Evolutionary conservation across 2,329 filamentous ascomycete genomes (phyloP).

Genomic region (Ceratocystis variospora): DNA sequence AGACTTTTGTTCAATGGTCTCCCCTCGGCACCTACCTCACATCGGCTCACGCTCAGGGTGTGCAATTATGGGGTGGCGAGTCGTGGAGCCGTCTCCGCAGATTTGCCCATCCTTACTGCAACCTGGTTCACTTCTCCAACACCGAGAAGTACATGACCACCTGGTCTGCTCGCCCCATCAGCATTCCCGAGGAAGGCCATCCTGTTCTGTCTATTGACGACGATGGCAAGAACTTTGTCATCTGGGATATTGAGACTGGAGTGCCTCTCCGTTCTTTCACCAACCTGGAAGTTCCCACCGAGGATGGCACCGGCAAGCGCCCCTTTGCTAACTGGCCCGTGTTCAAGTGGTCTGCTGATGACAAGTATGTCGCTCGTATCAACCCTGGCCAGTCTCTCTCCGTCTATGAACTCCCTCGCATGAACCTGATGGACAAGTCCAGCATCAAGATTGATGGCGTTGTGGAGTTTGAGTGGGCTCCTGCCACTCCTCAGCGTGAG

Average conservation of each 20-base stretch:
- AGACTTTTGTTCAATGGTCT: conserved; percentile 96
- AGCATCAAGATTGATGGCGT: conserved; percentile 94
- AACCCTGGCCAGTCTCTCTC: conserved; percentile 79
- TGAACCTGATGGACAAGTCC: conserved; percentile 81
- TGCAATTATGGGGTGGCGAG: conserved; percentile 88
- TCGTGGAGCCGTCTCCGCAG: conserved; percentile 84
- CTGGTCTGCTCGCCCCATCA: conserved; percentile 89
- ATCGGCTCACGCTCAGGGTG: conserved; percentile 89
- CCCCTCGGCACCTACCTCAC: conserved; percentile 87
- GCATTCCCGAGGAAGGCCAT: conserved; percentile 77
- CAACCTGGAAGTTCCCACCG: conserved; percentile 63
- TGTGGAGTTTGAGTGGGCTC: conserved; percentile 96
- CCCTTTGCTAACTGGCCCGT: conserved; percentile 88
- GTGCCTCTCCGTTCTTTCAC: conserved; percentile 87
- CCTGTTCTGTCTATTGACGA: conserved; percentile 77
- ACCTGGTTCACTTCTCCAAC: conserved; percentile 91
- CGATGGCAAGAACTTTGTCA: conserved; percentile 97
- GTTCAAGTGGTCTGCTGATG: conserved; percentile 98
- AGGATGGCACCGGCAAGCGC: conserved; percentile 43
- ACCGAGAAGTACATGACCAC: conserved; percentile 86
- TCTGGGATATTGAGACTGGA: conserved; percentile 88
- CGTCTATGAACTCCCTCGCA: conserved; percentile 75
- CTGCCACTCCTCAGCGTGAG: conserved; percentile 66
- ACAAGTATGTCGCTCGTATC: conserved; percentile 91
- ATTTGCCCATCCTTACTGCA: conserved; percentile 90